Conservation (phyloP, 768 basidiomycete genomes). For the Boletus eberwhitei region DNA sequence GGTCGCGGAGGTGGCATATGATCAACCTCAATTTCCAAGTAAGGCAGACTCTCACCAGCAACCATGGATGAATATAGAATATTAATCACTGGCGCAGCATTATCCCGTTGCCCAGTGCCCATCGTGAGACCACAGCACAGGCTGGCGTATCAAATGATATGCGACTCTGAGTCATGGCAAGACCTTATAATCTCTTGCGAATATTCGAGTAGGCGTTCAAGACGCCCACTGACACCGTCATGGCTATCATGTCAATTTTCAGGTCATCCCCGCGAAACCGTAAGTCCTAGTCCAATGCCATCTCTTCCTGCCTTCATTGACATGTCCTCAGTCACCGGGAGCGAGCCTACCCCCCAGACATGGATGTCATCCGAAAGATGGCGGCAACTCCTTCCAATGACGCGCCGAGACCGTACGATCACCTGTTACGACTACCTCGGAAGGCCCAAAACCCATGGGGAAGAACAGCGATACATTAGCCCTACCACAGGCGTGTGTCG, state of each 20-base stretch:
- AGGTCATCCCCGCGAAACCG: neutral
- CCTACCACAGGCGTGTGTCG: slow-evolving; percentile 14
- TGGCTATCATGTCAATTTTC: neutral
- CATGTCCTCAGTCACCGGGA: neutral
- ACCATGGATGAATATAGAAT: no score
- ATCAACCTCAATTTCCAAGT: no score
- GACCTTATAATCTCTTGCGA: neutral
- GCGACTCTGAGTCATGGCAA: no score
- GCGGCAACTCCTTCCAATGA: neutral
- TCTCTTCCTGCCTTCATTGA: neutral
- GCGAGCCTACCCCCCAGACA: neutral
- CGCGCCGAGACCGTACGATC: neutral
- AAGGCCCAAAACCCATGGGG: neutral
- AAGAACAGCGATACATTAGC: slow-evolving; percentile 17
- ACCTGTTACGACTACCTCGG: slow-evolving; percentile 8
- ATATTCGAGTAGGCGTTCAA: neutral
- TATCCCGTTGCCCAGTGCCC: no score
- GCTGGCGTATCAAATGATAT: no score
- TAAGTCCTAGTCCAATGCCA: neutral
- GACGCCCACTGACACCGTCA: neutral
- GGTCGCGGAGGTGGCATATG: no score
- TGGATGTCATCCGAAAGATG: neutral
- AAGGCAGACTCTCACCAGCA: no score
- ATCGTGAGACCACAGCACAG: no score
- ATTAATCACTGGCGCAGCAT: no score